phyloP scores from a whole-genome alignment of 495 filamentous ascomycete genomes.

The Talaromyces stipitatus region DNA sequence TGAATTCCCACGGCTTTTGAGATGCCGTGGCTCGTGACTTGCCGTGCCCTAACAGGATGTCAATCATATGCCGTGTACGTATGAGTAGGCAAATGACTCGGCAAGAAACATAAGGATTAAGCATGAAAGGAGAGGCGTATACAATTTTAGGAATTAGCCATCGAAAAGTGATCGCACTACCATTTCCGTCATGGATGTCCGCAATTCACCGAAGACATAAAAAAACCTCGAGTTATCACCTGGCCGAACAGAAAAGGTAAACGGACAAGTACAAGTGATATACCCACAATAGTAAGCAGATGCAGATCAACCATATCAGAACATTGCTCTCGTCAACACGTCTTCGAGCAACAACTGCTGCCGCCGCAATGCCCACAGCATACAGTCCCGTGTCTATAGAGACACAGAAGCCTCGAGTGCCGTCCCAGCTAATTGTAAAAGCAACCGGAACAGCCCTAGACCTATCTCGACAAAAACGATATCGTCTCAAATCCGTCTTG shows the following conservation, averaged over 20 bases:
- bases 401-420: background rate
- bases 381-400: background rate
- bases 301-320: background rate
- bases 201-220: too few relatives aligned
- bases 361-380: background rate
- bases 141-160: too few relatives aligned
- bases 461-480: background rate
- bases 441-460: background rate
- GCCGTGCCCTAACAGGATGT: background rate
- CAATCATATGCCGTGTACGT: background rate
- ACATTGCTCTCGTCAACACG: background rate
- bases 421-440: background rate
- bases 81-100: too few relatives aligned
- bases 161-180: too few relatives aligned
- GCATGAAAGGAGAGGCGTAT: background rate
- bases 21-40: background rate
- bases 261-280: background rate
- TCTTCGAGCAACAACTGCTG: background rate
- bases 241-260: background rate
- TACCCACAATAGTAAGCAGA: background rate
- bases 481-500: conserved; percentile 21
- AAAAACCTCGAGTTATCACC: background rate
- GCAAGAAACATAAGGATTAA: background rate
- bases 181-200: too few relatives aligned
- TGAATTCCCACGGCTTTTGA: too few relatives aligned